Conservation (phyloP, 495 filamentous ascomycete species). For the Polyplosphaeria fusca region DNA sequence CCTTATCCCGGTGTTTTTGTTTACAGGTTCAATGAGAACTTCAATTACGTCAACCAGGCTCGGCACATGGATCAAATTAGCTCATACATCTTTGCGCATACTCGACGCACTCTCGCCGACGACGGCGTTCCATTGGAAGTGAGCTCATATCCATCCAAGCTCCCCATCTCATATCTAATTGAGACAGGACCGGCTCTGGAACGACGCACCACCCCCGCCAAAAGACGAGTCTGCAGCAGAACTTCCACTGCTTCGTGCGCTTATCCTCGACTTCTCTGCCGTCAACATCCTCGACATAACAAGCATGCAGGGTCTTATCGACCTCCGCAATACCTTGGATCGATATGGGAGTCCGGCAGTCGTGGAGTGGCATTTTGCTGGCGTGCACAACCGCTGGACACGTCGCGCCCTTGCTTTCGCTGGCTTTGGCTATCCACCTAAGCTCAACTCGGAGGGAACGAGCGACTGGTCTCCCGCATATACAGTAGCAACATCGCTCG, state of each 20-base stretch:
- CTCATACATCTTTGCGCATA: conserved; percentile 8
- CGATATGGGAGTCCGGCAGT: conserved; percentile 2
- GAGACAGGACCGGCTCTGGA: conserved; percentile 10
- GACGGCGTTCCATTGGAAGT: conserved; percentile 6
- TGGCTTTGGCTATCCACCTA: conserved; percentile 9
- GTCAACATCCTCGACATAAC: conserved; percentile 7
- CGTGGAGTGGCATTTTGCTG: conserved; percentile 21
- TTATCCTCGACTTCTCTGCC: conserved; percentile 12
- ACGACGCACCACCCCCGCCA: not conserved
- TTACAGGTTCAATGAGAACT: conserved; percentile 14
- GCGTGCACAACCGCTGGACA: conserved; percentile 12
- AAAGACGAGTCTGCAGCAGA: not conserved
- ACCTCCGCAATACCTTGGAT: conserved; percentile 11
- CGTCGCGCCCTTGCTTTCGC: conserved; percentile 7
- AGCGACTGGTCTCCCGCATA: conserved; percentile 21
- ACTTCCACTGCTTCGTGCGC: conserved; percentile 9
- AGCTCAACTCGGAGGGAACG: not conserved
- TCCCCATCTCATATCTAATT: not conserved
- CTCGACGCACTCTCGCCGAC: conserved; percentile 4
- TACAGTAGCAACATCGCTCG: conserved; percentile 11
- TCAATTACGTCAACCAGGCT: conserved; percentile 21
- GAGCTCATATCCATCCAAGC: not conserved
- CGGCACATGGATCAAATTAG: conserved; percentile 12
- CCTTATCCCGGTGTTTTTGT: conserved; percentile 18
- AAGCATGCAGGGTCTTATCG: conserved; percentile 9